Evolutionary conservation across 192 early-diverging fungal species (phyloP).

Genomic region (Gamsiella multidivaricata): DNA sequence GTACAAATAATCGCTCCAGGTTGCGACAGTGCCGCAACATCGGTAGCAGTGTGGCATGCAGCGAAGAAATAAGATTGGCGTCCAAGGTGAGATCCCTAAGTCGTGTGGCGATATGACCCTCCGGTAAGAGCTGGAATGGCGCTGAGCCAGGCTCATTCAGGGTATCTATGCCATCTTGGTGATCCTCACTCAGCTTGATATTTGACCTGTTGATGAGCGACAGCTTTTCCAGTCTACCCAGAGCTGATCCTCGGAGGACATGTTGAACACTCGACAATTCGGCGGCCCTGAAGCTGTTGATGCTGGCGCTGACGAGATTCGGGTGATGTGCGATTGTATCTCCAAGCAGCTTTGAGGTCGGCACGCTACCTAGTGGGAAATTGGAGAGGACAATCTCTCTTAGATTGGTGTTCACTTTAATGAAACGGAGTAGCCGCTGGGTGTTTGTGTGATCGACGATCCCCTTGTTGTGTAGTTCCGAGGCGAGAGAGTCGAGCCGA

Average conservation of each 20-base stretch:
- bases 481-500: conserved; percentile 1
- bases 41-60: background rate
- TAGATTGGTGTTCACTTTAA: conserved; percentile 7
- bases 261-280: conserved; percentile 12
- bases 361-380: background rate
- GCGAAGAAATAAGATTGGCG: background rate
- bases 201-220: conserved; percentile 2
- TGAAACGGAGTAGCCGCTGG: conserved; percentile 14
- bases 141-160: background rate
- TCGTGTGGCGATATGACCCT: background rate
- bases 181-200: background rate
- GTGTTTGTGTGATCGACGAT: conserved; percentile 20
- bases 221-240: conserved; percentile 1
- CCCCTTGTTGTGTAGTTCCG: conserved; percentile 32
- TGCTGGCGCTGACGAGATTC: background rate
- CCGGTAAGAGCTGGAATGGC: background rate
- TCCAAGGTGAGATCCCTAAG: conserved; percentile 19
- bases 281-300: conserved; percentile 6
- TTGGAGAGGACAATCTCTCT: conserved; percentile 8
- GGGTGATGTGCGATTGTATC: conserved; percentile 6
- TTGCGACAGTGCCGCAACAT: conserved; percentile 5
- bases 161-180: background rate
- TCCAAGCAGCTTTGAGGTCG: background rate
- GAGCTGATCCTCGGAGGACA: conserved; percentile 11
- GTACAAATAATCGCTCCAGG: conserved; percentile 16